Conservation (phyloP, 306 rosid genomes). For the Trichosanthes cucumerina region DNA sequence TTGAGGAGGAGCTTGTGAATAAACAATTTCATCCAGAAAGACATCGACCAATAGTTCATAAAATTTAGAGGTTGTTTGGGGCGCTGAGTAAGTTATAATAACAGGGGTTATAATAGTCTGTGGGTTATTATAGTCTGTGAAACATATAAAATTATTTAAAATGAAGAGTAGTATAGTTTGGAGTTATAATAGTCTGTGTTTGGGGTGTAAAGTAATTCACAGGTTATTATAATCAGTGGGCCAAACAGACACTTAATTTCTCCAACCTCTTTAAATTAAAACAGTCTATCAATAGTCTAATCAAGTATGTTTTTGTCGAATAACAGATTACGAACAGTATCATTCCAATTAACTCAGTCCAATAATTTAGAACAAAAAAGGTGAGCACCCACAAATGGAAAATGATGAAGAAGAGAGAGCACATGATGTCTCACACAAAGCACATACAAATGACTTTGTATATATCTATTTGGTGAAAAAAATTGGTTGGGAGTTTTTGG, state of each 20-base stretch:
- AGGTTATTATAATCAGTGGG: too few species aligned
- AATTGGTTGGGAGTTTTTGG: not conserved
- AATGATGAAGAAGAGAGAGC: not conserved
- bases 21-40: too few species aligned
- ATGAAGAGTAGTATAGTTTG: too few species aligned
- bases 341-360: not conserved
- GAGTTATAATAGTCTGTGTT: too few species aligned
- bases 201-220: too few species aligned
- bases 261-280: not conserved
- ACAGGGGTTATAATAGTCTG: too few species aligned
- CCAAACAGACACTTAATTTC: too few species aligned
- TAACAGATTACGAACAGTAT: not conserved
- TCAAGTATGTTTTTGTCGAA: not conserved
- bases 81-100: too few species aligned
- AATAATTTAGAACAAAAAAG: not conserved
- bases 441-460: not conserved
- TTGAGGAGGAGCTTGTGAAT: not conserved
- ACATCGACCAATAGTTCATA: too few species aligned
- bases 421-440: slow-evolving; percentile 1
- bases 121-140: too few species aligned
- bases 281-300: not conserved
- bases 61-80: too few species aligned
- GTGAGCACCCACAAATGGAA: not conserved
- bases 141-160: too few species aligned
- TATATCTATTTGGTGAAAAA: not conserved